These are phyloP conservation scores for Taphrina pruni DNA, from an alignment of 1,139 yeast genomes.

Conservation along the genomic window DNA sequence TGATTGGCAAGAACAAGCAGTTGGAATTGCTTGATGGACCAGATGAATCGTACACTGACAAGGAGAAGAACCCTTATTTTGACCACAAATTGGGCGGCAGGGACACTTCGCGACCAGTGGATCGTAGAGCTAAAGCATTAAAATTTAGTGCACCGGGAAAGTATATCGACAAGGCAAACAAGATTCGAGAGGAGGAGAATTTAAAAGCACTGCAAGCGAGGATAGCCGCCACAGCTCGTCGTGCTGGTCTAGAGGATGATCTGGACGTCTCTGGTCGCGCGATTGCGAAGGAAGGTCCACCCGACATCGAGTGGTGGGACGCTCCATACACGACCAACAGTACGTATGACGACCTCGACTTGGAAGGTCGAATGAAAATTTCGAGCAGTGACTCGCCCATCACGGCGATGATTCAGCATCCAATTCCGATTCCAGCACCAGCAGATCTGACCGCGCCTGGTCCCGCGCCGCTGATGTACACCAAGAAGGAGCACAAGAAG, in stretches of 20 bases:
- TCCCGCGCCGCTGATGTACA: constrained; percentile 58
- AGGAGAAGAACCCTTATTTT: constrained; percentile 63
- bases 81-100: constrained; percentile 52
- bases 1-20: constrained; percentile 42
- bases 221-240: constrained; percentile 47
- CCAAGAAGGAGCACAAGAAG: constrained; percentile 77
- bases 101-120: constrained; percentile 47
- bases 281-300: constrained; percentile 58
- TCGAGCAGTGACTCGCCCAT: constrained; percentile 59
- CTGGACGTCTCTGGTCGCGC: constrained; percentile 46
- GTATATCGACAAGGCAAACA: constrained; percentile 63
- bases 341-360: constrained; percentile 48
- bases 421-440: constrained; percentile 67
- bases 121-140: constrained; percentile 53
- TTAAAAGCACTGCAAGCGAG: constrained; percentile 52
- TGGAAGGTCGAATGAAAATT: constrained; percentile 48
- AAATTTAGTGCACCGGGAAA: constrained; percentile 67
- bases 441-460: constrained; percentile 57
- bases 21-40: constrained; percentile 45
- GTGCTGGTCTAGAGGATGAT: constrained; percentile 47
- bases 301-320: constrained; percentile 86
- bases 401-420: constrained; percentile 77
- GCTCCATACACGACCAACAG: constrained; percentile 55
- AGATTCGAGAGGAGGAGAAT: constrained; percentile 56
- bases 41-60: constrained; percentile 44